phyloP scores from a whole-genome alignment of 2,329 filamentous ascomycete species.

The Aulographum hederae region DNA sequence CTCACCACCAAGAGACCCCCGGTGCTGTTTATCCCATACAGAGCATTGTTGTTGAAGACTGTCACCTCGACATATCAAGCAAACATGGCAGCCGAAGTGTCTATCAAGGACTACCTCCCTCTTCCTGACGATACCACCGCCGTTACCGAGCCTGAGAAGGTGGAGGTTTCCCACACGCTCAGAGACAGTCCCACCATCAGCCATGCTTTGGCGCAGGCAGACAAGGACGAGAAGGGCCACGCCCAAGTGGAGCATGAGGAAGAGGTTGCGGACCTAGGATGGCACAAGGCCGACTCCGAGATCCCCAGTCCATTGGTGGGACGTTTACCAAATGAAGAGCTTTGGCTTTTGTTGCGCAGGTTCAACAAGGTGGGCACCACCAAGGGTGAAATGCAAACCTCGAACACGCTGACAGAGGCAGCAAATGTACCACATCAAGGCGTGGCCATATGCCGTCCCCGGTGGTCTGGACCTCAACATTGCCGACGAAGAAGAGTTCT shows the following conservation, averaged over 20 bases:
- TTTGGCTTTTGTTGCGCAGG: slow-evolving; percentile 52
- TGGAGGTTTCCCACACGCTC: slow-evolving; percentile 13
- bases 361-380: slow-evolving; percentile 51
- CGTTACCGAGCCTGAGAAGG: slow-evolving; percentile 14
- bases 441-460: slow-evolving; percentile 38
- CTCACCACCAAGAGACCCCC: too few relatives aligned
- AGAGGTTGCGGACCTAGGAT: slow-evolving; percentile 50
- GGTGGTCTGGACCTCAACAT: slow-evolving; percentile 64
- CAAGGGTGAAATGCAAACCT: too few relatives aligned
- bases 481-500: slow-evolving; percentile 68
- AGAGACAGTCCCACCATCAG: slow-evolving; percentile 25
- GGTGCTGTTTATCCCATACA: too few relatives aligned
- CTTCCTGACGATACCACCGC: slow-evolving; percentile 13
- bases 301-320: slow-evolving; percentile 44
- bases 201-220: slow-evolving; percentile 26
- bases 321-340: slow-evolving; percentile 51
- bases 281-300: slow-evolving; percentile 41
- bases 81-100: too few relatives aligned
- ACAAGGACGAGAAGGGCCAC: slow-evolving; percentile 27
- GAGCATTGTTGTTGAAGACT: too few relatives aligned
- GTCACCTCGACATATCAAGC: too few relatives aligned
- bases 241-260: slow-evolving; percentile 11
- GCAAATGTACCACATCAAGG: slow-evolving; percentile 56
- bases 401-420: too few relatives aligned
- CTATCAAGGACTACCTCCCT: slow-evolving; percentile 13